These are phyloP conservation scores for Atalantia buxifolia DNA, from an alignment of 345 rosid species.

Conservation along the genomic window DNA sequence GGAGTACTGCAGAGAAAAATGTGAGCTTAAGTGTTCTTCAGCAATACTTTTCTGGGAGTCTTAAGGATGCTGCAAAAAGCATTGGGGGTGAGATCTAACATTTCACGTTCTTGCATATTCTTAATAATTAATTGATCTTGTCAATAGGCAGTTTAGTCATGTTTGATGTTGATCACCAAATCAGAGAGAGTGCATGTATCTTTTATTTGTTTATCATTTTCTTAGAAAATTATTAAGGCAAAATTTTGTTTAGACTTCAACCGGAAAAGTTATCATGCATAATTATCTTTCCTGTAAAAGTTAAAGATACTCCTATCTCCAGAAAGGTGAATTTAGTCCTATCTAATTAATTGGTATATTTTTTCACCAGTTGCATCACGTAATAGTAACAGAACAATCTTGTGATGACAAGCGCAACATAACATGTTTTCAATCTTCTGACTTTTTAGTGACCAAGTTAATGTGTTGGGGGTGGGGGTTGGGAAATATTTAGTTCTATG, in stretches of 20 bases:
- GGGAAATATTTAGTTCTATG: too few species aligned
- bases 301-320: neutral
- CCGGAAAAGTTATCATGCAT: neutral
- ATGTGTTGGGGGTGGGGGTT: too few species aligned
- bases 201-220: neutral
- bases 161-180: neutral
- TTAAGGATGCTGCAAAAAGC: constrained; percentile 92
- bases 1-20: constrained; percentile 59
- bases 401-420: too few species aligned
- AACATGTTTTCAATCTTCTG: too few species aligned
- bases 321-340: neutral
- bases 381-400: too few species aligned
- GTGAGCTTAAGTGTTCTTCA: constrained; percentile 81
- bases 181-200: neutral
- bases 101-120: neutral
- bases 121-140: neutral
- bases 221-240: neutral
- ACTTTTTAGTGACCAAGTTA: too few species aligned
- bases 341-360: neutral
- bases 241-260: neutral
- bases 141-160: neutral
- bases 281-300: neutral
- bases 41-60: constrained; percentile 83
- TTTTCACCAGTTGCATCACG: too few species aligned
- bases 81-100: constrained; percentile 64